Conservation (phyloP, 441 rosid species). For the Erysimum pusillum region DNA sequence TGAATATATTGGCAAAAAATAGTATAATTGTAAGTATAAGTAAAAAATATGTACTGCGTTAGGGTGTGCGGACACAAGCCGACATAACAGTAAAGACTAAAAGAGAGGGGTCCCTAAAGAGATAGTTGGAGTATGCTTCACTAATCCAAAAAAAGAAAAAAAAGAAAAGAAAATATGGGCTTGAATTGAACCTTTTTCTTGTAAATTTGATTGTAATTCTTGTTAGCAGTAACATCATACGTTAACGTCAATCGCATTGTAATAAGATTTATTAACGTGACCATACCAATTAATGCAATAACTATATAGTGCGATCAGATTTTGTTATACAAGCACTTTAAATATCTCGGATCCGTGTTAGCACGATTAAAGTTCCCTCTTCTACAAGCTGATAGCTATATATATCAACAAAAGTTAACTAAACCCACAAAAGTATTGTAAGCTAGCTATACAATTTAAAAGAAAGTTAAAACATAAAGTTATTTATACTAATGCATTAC, state of each 20-base stretch:
- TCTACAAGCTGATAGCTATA: conserved; percentile 35
- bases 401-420: conserved; percentile 7
- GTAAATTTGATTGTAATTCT: conserved; percentile 12
- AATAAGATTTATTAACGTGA: conserved; percentile 41
- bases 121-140: neutral
- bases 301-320: conserved; percentile 7
- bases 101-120: neutral
- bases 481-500: neutral
- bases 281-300: conserved; percentile 32
- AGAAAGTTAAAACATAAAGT: neutral
- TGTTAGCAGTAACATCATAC: conserved; percentile 47
- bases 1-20: neutral
- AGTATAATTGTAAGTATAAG: neutral
- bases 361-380: conserved; percentile 30
- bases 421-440: neutral
- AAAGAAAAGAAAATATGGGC: neutral
- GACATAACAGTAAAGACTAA: conserved; percentile 31
- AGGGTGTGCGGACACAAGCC: conserved; percentile 23
- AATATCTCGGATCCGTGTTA: neutral
- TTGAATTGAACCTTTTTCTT: conserved; percentile 5
- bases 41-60: neutral
- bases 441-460: neutral
- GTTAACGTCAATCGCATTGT: conserved; percentile 45
- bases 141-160: neutral
- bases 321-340: conserved; percentile 7